Evolutionary conservation across 1,284 basidiomycete genomes (phyloP), one percentile per base, ranked within the genome.

Genomic region (Cryptococcus sp.): DNA sequence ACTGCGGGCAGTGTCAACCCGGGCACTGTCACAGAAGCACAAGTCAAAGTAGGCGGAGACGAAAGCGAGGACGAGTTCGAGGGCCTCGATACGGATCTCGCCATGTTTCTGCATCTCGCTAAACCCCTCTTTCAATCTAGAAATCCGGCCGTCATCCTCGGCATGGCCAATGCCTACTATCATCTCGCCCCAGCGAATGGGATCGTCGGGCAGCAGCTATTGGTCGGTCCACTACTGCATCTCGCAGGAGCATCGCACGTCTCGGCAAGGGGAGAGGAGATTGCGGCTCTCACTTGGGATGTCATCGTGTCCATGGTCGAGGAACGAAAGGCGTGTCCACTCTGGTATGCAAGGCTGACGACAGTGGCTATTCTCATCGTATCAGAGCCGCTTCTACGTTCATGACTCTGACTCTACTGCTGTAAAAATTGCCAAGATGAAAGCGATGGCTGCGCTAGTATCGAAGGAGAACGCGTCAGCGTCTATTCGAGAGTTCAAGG

Each of bases 61-160:
- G 62, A 61, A 21, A 61, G 59, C 41, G 67, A 71, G 4, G 68
- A 72, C 47, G 74, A 74, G 13, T 69, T 80, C 48, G 82, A 84
- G 40, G 91, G 94, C 63, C 70, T 78, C 23, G 91, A 94, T 69
- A 55, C 62, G 9, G 78, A 79, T 55, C 72, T 94, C 24, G 82
- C 85, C 48, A 77, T 94, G 44, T 78, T 94, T 4, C 72, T 96
- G n/a, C 78, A 80, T 23, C 85, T 82, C 34, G 78, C 83, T 0
- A 83, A 86, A 57, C 85, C 88, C 4, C 77, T 94, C 7, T 83
- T 94, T 57, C 84, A 87, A 64, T 91, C 87, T 45, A 79, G 84
- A 47, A 96, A 94, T 69, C 83, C 91, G 13, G 87, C 91, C 7
- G 91, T 91, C 39, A 84, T 91, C 0, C 75, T 92, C 37, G 85